These are phyloP conservation scores for Fusarium cicatricum DNA, from an alignment of 2,329 filamentous ascomycete species.

Conservation along the genomic window DNA sequence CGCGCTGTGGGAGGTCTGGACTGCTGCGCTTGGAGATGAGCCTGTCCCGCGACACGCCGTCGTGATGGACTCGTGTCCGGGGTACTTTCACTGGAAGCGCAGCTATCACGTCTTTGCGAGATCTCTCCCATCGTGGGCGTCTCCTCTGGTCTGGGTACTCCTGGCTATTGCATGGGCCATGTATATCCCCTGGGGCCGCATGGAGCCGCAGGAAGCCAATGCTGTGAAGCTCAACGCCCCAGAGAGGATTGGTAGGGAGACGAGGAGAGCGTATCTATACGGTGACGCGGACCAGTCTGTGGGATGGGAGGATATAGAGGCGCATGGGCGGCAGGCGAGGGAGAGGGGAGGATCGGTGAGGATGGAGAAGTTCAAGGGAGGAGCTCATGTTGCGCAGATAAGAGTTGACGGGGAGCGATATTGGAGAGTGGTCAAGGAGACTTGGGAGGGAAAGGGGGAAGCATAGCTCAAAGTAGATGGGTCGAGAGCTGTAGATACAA, in stretches of 20 bases:
- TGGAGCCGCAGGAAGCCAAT: conserved; percentile 46
- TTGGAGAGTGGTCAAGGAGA: conserved; percentile 57
- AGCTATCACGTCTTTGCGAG: conserved; percentile 52
- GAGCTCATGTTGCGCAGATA: conserved; percentile 60
- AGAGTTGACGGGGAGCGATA: conserved; percentile 57
- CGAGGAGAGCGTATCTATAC: conserved; percentile 61
- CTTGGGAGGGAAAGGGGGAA: conserved; percentile 51
- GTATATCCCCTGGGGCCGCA: conserved; percentile 43
- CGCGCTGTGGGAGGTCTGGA: conserved; percentile 42
- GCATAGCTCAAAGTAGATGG: neutral
- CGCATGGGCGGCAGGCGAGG: conserved; percentile 54
- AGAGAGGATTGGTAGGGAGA: conserved; percentile 48
- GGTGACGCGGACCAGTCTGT: conserved; percentile 59
- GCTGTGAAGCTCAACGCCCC: conserved; percentile 50
- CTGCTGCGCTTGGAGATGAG: conserved; percentile 22
- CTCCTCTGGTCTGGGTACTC: conserved; percentile 48
- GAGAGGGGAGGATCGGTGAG: conserved; percentile 52
- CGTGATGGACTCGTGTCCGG: conserved; percentile 59
- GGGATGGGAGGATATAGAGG: conserved; percentile 55
- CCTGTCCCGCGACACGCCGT: conserved; percentile 53
- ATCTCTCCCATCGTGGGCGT: conserved; percentile 46
- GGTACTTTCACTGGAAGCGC: conserved; percentile 51
- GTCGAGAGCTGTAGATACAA: neutral
- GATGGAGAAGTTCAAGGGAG: conserved; percentile 56
- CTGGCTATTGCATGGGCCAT: conserved; percentile 45